A percentile compares a stretch with the other conserved stretches of the same genome.
Conservation (phyloP, 257 asterid genomes). For the Solanum medicagineum region DNA sequence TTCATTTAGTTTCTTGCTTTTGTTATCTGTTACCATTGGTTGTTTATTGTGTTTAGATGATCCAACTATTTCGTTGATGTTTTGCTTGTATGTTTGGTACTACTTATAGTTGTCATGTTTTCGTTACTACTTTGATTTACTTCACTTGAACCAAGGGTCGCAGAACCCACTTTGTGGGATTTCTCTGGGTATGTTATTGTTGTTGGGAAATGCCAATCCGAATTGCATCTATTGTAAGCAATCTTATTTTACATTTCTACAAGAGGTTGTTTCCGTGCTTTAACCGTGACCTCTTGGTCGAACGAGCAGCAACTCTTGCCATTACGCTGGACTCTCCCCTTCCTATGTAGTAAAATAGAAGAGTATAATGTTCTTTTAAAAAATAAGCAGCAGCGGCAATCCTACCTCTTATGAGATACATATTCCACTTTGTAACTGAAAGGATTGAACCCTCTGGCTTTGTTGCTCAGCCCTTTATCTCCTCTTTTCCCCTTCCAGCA, state of each 20-base stretch:
- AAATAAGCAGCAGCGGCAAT: not conserved
- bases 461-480: not conserved
- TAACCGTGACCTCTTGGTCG: not conserved
- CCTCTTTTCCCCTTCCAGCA: not conserved
- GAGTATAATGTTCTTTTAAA: not conserved
- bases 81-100: not conserved
- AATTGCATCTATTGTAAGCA: not conserved
- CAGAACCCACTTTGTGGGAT: not conserved
- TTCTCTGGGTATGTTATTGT: not conserved
- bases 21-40: accelerated
- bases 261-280: not conserved
- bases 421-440: not conserved
- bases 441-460: not conserved
- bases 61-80: accelerated
- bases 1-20: not conserved
- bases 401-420: not conserved
- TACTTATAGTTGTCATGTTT: not conserved
- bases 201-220: not conserved
- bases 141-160: not conserved
- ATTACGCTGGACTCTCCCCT: not conserved
- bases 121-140: not conserved
- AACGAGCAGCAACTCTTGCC: not conserved
- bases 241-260: not conserved
- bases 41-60: not conserved
- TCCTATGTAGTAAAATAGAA: not conserved